Evolutionary conservation across 345 rosid species (phyloP), one percentile per base, ranked within the genome.

Genomic region (Erysimum cheiranthoides): DNA sequence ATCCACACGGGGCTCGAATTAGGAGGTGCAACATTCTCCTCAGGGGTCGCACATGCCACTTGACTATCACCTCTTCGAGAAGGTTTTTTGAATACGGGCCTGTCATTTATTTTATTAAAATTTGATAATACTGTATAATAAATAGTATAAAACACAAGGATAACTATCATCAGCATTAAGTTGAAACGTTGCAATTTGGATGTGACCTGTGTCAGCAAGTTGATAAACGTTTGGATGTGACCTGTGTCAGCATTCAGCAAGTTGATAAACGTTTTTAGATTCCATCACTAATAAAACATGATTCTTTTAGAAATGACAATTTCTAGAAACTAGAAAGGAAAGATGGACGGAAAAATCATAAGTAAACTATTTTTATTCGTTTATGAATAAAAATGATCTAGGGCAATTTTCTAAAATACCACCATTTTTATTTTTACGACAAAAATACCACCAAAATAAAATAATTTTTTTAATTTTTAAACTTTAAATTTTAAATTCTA

Each of bases 191-290:
- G 25, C 34, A 70, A 12, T 38, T 18, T 43, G 34, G 8, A 17
- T 49, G 27, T 49, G 53, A 21, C 25, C 25, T 47, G 30, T 65
- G 43, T 66, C 32, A 34, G 21, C 59, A 49, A 18, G 59, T 66
- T 49, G 70, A 50, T 30, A 32, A 18, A 17, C 13, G 57, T 21
- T 21, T 21, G 25, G 25, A 21, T 21, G 25, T 21, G 25, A 21
- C 25, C 25, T 21, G 25, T 21, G 25, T 21, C 25, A 21, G 25
- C 25, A 21, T 47, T 30, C 17, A 10, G 52, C 52, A 17, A 47
- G 27, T 47, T 43, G 49, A 14, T n/a, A n/a, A n/a, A n/a, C n/a
- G 1, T 46, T 40, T 54, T 42, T 28, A 30, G 7, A 54, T 42
- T 57, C 73, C 21, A 43, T 56, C 54, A 38, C n/a, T 9, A 50